Evolutionary conservation across 352 stramenopile species (phyloP).

Genomic region (Phytophthora melonis): DNA sequence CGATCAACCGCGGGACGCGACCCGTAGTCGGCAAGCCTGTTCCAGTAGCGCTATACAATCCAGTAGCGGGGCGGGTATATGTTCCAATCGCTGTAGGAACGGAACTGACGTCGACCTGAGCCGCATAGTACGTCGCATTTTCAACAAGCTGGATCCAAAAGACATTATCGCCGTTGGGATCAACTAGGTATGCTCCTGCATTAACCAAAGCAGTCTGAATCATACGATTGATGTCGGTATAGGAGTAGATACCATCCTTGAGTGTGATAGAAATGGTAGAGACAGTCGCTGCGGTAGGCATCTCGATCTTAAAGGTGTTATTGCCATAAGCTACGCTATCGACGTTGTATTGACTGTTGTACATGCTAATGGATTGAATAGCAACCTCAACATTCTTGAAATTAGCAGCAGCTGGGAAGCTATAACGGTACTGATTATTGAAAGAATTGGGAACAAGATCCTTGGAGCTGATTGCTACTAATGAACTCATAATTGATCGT

Average conservation of each 20-base stretch:
- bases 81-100: not conserved
- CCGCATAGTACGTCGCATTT: slow-evolving; percentile 4
- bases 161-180: not conserved
- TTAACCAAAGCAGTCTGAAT: slow-evolving; percentile 8
- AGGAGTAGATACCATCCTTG: slow-evolving; percentile 4
- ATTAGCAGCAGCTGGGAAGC: too few relatives aligned
- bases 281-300: too few relatives aligned
- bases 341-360: too few relatives aligned
- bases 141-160: slow-evolving; percentile 17
- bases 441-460: not conserved
- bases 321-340: too few relatives aligned
- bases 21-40: slow-evolving; percentile 21
- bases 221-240: slow-evolving; percentile 7
- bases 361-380: too few relatives aligned
- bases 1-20: slow-evolving; percentile 1
- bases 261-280: too few relatives aligned
- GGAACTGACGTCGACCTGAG: slow-evolving; percentile 7
- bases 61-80: slow-evolving; percentile 8
- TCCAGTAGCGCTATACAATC: too few relatives aligned
- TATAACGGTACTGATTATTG: too few relatives aligned
- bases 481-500: not conserved
- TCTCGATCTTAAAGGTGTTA: too few relatives aligned
- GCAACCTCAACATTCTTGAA: too few relatives aligned
- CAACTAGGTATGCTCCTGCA: slow-evolving; percentile 8
- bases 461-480: not conserved